phyloP scores from a whole-genome alignment of 2,329 filamentous ascomycete species.

The Herpotrichia juniperi region DNA sequence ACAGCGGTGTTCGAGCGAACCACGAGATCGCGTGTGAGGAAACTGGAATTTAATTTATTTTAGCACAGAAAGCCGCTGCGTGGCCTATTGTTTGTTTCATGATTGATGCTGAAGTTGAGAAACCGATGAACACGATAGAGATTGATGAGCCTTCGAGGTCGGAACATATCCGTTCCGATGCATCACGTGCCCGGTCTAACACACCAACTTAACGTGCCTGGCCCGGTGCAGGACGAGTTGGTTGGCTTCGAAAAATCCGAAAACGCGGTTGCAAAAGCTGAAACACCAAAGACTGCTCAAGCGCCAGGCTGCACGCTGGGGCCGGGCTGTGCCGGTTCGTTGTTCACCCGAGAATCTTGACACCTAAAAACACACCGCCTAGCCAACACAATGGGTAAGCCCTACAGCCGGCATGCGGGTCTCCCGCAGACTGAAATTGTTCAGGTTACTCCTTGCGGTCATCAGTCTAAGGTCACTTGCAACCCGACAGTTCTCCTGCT shows the following conservation, averaged over 20 bases:
- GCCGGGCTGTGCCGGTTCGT: constrained; percentile 1
- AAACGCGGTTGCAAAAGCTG: too few species aligned
- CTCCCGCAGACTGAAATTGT: background rate
- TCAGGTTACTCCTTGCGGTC: background rate
- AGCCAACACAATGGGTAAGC: background rate
- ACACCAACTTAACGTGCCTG: too few species aligned
- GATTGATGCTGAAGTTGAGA: background rate
- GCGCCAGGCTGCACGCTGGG: background rate
- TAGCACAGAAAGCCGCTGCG: background rate
- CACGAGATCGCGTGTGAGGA: background rate
- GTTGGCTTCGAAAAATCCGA: too few species aligned
- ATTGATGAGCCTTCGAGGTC: too few species aligned
- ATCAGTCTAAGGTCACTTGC: too few species aligned
- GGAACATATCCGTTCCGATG: too few species aligned
- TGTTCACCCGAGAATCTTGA: background rate
- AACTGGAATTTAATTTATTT: background rate
- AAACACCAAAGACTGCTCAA: background rate
- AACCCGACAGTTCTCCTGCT: too few species aligned
- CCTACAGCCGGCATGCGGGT: background rate
- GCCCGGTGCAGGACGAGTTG: too few species aligned
- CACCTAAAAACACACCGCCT: background rate
- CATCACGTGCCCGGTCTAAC: too few species aligned
- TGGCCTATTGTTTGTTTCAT: background rate
- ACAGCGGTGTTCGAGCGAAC: background rate
- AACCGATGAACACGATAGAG: background rate